Base-by-base conservation (phyloP, 768 basidiomycete species). In the Boletales sp. region DNA sequence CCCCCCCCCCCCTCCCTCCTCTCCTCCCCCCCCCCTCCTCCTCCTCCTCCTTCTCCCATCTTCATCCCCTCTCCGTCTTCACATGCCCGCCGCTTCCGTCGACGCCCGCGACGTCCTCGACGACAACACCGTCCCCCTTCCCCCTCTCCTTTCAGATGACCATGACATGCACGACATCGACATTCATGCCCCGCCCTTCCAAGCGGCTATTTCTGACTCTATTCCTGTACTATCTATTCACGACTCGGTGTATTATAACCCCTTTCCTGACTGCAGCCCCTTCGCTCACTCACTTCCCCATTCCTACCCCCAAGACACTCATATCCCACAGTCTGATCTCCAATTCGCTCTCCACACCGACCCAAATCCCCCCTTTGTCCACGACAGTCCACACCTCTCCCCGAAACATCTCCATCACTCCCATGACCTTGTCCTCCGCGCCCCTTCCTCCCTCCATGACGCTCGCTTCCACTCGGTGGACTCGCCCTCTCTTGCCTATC, bases 181-280 rank as follows among this genome's bases (percentile, higher is more conserved):
- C 66, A 56, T 70, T 56, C 66, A 68, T 44, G 54, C 48, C 55
- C 18, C 54, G 41, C 48, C 56, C 28, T 70, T 66, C 42, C 34
- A 34, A 28, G 25, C 25, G 25, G 8, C 54, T 42, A 17, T 28
- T 6, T 28, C 54, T 44, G 51, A 58, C 49, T 47, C 13, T 51
- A 47, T 62, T 36, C 36, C 60, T 67, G 68, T 67, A 69, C 63
- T 67, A 67, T 68, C 67, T 47, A 55, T 67, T 57, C 67, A 63
- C 43, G 67, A 62, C 49, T 9, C 48, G 4, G 36, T 68, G 64
- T 68, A 68, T 68, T 68, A 69, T 67, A 66, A 44, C 58, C 30
- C 65, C 25, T 64, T 69, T 52, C 11, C 60, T 2, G 65, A 64
- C 35, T 67, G 56, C 49, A 44, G 30, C 38, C 36, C 55, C 39